Conservation (phyloP, 2,329 filamentous ascomycete species). For the Pyrenophora graminea region DNA sequence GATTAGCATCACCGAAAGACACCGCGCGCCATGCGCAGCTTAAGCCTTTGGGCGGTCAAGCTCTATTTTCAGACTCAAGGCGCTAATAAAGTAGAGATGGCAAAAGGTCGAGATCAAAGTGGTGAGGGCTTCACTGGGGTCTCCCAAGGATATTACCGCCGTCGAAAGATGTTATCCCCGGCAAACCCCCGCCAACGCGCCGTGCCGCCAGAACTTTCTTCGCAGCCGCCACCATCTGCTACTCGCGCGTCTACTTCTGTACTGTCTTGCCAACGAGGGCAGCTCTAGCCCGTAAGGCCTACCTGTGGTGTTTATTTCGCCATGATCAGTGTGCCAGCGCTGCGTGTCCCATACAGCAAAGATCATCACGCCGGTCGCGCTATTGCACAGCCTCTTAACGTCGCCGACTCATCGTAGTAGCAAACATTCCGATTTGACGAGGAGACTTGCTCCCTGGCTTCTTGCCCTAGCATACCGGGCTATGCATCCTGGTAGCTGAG, state of each 20-base stretch:
- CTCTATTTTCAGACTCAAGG: too few relatives aligned
- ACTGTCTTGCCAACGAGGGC: background rate
- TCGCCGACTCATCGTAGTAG: background rate
- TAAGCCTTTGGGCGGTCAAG: too few relatives aligned
- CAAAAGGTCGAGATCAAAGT: background rate
- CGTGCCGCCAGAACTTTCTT: background rate
- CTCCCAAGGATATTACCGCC: background rate
- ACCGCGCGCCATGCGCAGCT: too few relatives aligned
- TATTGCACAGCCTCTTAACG: slow-evolving; percentile 1
- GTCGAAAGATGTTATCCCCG: background rate
- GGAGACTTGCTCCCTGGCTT: background rate
- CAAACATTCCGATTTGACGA: background rate
- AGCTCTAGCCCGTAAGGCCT: background rate
- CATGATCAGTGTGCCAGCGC: background rate
- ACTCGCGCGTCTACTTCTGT: background rate
- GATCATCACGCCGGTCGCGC: background rate
- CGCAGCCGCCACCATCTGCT: background rate
- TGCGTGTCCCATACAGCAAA: background rate
- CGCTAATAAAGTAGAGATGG: background rate
- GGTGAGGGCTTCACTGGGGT: background rate
- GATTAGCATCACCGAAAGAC: too few relatives aligned
- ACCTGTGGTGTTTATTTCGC: background rate
- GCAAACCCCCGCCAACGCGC: background rate
- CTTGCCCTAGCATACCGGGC: background rate
- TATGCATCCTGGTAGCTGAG: background rate